Evolutionary conservation across 345 rosid genomes (phyloP), one percentile per base, ranked within the genome.

Genomic region (Ceriops tagal): DNA sequence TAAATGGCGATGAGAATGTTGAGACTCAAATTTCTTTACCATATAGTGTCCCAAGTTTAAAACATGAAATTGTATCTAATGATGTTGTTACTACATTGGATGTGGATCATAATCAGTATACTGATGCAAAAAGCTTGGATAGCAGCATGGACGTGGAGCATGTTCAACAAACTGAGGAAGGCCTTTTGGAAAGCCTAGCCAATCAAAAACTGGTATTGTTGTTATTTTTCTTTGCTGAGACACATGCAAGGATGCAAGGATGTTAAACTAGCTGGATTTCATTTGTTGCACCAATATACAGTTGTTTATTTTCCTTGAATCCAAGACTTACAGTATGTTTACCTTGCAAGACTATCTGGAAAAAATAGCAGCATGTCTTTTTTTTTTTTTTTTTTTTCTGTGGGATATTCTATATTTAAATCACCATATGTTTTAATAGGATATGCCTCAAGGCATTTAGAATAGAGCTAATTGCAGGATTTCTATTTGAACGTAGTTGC

Each of bases 141-240:
- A 69, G 58, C 61, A 61, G 59, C 16, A 69, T 72, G 51, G 76
- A 81, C 15, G 64, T 71, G 32, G 88, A 79, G 43, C 73, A 71
- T 62, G 56, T 56, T 70, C 37, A 59, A 24, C 16, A 15, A 32
- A 47, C 4, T 27, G 77, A 75, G 37, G 82, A 59, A 10, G 66
- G 77, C 56, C 66, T 60, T 37, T 65, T 80, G 51, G 75, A 68
- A 22, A 70, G 62, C 61, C 19, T 24, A 15, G 63, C 79, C 20
- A 75, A 77, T 22, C 74, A 81, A 64, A 80, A 82, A 57, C 74
- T 83, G 39, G 79, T 79, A 76, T 80, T 87, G 66, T 73, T 81
- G 91, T 88, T 88, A 82, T 30, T 73, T 30, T 56, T 37, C 53
- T 57, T 58, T 15, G 16, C 21, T 30, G 10, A 4, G 61, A 60